Percentiles rank a stretch among this genome's conserved stretches.
phyloP scores from a whole-genome alignment of 176 grass and related monocot species.

The Carex kokanica region DNA sequence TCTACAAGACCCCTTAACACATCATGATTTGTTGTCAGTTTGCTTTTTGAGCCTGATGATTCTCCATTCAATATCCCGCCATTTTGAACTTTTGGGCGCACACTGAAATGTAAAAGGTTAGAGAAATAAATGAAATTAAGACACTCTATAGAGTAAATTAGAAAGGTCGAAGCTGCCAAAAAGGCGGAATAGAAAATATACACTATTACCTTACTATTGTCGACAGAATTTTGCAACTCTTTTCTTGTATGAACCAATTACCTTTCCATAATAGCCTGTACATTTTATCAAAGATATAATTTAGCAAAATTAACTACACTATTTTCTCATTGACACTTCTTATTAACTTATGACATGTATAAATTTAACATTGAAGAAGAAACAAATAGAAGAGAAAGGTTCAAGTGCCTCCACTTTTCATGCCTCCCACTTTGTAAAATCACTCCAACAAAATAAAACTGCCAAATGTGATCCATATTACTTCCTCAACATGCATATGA shows the following conservation, averaged over 20 bases:
- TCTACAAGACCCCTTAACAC: conserved; percentile 75
- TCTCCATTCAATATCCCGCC: conserved; percentile 60
- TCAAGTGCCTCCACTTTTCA: no score
- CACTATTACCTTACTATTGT: conserved; percentile 59
- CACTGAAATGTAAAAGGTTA: conserved; percentile 46
- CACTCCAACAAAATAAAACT: neutral
- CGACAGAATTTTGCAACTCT: conserved; percentile 81
- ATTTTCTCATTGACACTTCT: neutral
- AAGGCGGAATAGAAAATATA: neutral
- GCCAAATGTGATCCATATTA: neutral
- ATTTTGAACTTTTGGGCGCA: conserved; percentile 58
- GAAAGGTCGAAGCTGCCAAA: neutral
- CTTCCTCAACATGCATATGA: neutral
- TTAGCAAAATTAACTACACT: neutral
- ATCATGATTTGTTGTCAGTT: conserved; percentile 56
- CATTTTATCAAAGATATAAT: conserved; percentile 12
- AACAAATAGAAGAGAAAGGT: neutral
- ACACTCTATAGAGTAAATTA: conserved; percentile 20
- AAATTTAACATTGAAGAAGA: conserved; percentile 6
- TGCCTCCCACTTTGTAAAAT: neutral
- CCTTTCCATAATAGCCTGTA: conserved; percentile 77
- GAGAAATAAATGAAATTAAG: conserved; percentile 21
- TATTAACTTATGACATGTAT: conserved; percentile 21
- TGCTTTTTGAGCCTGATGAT: conserved; percentile 85
- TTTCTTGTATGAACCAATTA: conserved; percentile 95